Evolutionary conservation across 129 eudicot genomes (phyloP), one percentile per base, ranked within the genome.

Genomic region (Chrysanthemum lavandulifolium): DNA sequence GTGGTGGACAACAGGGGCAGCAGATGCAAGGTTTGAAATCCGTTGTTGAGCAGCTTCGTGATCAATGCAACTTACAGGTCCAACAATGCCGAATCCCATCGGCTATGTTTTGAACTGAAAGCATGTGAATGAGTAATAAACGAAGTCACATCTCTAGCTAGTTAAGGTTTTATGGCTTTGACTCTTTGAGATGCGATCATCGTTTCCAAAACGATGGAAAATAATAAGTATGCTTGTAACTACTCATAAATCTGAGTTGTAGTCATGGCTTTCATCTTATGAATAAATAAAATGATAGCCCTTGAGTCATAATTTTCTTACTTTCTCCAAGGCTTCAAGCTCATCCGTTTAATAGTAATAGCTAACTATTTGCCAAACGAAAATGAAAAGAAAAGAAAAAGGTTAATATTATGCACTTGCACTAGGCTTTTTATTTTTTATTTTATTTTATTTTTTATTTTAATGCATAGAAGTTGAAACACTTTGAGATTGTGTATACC

Each of bases 141-240:
- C 2, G 36, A 6, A 60, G 9, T 65, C 25, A 27, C 25, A 45
- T 72, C 27, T 45, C 76, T 59, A 60, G 58, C 50, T 73, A 61
- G 25, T 56, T 16, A 6, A 16, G 12, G 11, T 55, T 55, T 31
- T 53, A 53, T 56, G 61, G 25, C 27, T 16, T 56, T 19, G 21
- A 19, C 21, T 19, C 21, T 19, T 19, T 56, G 27, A 16, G 61
- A 56, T 56, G 61, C 0, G 61, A 56, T 36, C 45, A 1, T 16
- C 12, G 10, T 55, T 15, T 55, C 61, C 61, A 3, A 7, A 54
- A 54, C n/a, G 5, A 23, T 23, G 27, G 40, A 59, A 19, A 59
- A 11, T 59, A 23, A 11, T 58, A 60, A 23, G 9, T n/a, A 60
- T n/a, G 27, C 25, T 23, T 23, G 25, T 23, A 23, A 23, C 65